Conservation (phyloP, 345 rosid genomes). For the Lepidium didymum region DNA sequence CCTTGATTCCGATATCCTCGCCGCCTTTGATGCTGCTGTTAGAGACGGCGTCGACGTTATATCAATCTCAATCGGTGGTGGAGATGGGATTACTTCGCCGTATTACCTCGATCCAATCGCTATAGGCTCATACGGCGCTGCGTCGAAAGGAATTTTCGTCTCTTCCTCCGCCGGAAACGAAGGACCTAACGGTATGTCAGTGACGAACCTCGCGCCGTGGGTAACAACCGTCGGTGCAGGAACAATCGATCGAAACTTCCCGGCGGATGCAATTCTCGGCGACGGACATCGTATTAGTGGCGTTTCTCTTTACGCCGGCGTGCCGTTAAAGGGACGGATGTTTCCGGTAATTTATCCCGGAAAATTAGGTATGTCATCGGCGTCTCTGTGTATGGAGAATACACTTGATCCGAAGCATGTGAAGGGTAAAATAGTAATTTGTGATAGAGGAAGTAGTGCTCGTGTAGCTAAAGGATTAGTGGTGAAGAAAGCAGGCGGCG, state of each 20-base stretch:
- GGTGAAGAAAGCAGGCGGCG: slow-evolving; percentile 78
- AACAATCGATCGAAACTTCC: slow-evolving; percentile 70
- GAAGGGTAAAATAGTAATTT: slow-evolving; percentile 68
- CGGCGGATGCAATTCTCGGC: slow-evolving; percentile 54
- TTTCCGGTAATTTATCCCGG: slow-evolving; percentile 69
- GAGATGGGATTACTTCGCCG: slow-evolving; percentile 62
- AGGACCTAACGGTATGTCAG: slow-evolving; percentile 72
- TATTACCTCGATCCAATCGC: slow-evolving; percentile 86
- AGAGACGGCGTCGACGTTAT: slow-evolving; percentile 69
- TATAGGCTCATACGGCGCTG: slow-evolving; percentile 46
- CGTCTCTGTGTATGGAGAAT: slow-evolving; percentile 74
- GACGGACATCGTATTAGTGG: slow-evolving; percentile 56
- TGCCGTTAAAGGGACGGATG: slow-evolving; percentile 49
- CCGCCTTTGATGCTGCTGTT: slow-evolving; percentile 35
- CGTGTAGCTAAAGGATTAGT: slow-evolving; percentile 76
- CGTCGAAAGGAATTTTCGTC: slow-evolving; percentile 19
- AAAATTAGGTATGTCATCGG: slow-evolving; percentile 44
- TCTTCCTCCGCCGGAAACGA: slow-evolving; percentile 67
- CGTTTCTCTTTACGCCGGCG: slow-evolving; percentile 60
- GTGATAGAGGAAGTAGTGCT: slow-evolving; percentile 73
- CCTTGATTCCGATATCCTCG: slow-evolving; percentile 77
- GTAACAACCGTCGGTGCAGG: slow-evolving; percentile 66
- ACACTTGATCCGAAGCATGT: slow-evolving; percentile 54
- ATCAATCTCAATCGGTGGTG: slow-evolving; percentile 73
- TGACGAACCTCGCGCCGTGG: slow-evolving; percentile 77